These are phyloP conservation scores for Aspergillus carbonarius DNA, from an alignment of 2,329 filamentous ascomycete species.

Conservation along the genomic window DNA sequence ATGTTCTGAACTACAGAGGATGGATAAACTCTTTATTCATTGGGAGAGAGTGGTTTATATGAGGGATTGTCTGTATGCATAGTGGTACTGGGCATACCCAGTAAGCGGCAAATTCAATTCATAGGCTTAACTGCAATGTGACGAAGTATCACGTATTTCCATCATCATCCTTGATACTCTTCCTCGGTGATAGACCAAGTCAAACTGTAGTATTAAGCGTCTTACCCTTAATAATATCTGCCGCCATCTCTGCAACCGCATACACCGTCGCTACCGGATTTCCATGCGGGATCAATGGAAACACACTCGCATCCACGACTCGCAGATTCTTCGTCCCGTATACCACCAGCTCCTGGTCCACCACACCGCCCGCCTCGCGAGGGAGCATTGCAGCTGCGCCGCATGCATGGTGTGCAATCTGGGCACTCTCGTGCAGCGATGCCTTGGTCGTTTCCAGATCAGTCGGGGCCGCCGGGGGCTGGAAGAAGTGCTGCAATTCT, in stretches of 20 bases:
- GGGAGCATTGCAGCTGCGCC: slow-evolving; percentile 32
- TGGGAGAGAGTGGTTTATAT: too few species aligned
- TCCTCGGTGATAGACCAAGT: too few species aligned
- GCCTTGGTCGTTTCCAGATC: slow-evolving; percentile 17
- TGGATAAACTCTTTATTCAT: too few species aligned
- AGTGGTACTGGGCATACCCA: too few species aligned
- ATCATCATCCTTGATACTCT: too few species aligned
- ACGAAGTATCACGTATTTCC: not conserved
- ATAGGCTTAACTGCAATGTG: not conserved
- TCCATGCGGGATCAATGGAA: slow-evolving; percentile 37
- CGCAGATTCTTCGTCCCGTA: slow-evolving; percentile 36
- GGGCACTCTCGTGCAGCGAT: slow-evolving; percentile 2
- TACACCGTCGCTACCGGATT: slow-evolving; percentile 42
- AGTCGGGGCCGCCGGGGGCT: not conserved
- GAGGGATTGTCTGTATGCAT: too few species aligned
- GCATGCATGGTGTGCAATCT: slow-evolving; percentile 14
- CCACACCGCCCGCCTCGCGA: slow-evolving; percentile 30
- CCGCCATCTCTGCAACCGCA: slow-evolving; percentile 36
- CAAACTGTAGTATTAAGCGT: too few species aligned
- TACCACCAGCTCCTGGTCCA: slow-evolving; percentile 30
- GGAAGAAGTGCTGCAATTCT: slow-evolving; percentile 5
- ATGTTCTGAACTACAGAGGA: too few species aligned
- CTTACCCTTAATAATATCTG: slow-evolving; percentile 23
- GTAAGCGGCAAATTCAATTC: too few species aligned
- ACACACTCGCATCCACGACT: slow-evolving; percentile 38